Evolutionary conservation across 2,329 filamentous ascomycete species (phyloP).

Genomic region (Microcera coccophila): DNA sequence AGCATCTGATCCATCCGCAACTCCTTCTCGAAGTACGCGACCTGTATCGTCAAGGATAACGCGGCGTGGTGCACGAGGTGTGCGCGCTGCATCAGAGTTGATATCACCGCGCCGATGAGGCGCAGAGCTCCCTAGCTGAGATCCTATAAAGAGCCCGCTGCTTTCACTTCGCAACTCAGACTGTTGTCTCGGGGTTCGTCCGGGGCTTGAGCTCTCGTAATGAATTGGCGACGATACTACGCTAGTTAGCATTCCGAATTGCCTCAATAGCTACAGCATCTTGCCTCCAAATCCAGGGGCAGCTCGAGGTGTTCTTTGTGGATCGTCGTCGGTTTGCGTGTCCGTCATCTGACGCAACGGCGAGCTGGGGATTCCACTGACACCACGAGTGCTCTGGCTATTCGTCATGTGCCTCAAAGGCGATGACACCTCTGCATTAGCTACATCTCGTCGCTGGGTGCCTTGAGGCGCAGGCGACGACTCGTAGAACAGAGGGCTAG

Average conservation of each 20-base stretch:
- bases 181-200: constrained; percentile 57
- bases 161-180: constrained; percentile 77
- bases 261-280: constrained; percentile 11
- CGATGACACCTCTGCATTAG: constrained; percentile 44
- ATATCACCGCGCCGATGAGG: constrained; percentile 72
- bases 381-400: constrained; percentile 47
- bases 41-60: constrained; percentile 59
- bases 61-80: constrained; percentile 49
- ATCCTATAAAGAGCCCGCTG: constrained; percentile 79
- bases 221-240: constrained; percentile 87
- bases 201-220: constrained; percentile 87
- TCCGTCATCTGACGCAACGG: constrained; percentile 58
- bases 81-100: constrained; percentile 69
- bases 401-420: constrained; percentile 56
- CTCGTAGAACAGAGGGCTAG: constrained; percentile 78
- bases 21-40: constrained; percentile 53
- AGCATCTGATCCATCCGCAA: constrained; percentile 52
- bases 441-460: constrained; percentile 25
- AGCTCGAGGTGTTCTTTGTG: constrained; percentile 68
- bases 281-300: constrained; percentile 61
- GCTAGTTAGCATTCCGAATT: constrained; percentile 8
- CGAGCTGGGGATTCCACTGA: constrained; percentile 50
- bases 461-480: constrained; percentile 41
- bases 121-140: constrained; percentile 53
- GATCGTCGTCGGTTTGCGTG: constrained; percentile 48